Evolutionary conservation across 805 yeast species (phyloP), one percentile per base, ranked within the genome.

Genomic region (Suhomyces xylopsoci): DNA sequence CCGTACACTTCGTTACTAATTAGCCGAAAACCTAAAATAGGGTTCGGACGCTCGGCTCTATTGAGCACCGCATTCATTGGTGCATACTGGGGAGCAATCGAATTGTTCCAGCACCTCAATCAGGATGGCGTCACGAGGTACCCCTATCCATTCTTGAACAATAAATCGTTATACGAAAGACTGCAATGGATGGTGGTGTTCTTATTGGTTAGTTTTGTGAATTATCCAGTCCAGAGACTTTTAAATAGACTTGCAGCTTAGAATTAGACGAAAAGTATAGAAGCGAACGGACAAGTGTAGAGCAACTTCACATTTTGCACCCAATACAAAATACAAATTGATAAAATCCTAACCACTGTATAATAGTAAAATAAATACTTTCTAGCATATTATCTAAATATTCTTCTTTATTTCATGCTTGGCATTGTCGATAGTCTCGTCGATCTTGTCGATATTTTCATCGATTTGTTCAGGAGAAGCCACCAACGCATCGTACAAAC

Each of bases 1-100:
- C 70, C 70, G 3, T 66, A 61, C 49, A n/a, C 59, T 3, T 54
- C 59, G 46, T 53, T 65, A 42, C 26, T 64, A 12, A 9, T 48
- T 6, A 54, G 51, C 22, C 19, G 40, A 12, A 51, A 36, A 40
- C 34, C 40, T 4, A 9, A 7, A 40, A 47, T 50, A n/a, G 12
- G 42, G 32, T 51, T 46, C 45, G 24, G 17, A 10, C 7, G 22
- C 9, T 34, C 53, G 26, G 22, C 49, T 15, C 25, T 36, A 24
- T 14, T 24, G 26, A 30, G 36, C 15, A n/a, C 45, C 8, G 44
- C 55, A 15, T 48, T 28, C 28, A 50, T 62, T 49, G 30, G 41
- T 5, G 38, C 40, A 5, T 66, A 65, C 51, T 58, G 59, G 55
- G 49, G 51, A 14, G 53, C 26, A n/a, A 59, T 63, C 12, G 68